These are phyloP conservation scores for Rhizopogon vesiculosus DNA, from an alignment of 768 basidiomycete species.

Conservation along the genomic window DNA sequence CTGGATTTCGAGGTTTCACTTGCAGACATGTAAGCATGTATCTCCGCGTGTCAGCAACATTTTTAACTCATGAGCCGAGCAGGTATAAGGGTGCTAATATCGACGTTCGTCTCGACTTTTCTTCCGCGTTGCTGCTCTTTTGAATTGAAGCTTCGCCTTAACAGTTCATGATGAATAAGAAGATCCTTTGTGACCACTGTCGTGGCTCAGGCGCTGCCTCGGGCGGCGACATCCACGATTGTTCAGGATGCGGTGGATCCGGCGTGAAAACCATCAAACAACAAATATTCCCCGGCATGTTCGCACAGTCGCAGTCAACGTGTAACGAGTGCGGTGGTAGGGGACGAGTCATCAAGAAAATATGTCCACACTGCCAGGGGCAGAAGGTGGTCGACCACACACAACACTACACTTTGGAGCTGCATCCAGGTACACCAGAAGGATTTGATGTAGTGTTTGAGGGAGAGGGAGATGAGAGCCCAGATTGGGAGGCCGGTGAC, in stretches of 20 bases:
- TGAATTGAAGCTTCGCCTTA: slow-evolving; percentile 5
- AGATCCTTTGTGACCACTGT: slow-evolving; percentile 94
- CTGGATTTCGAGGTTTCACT: slow-evolving; percentile 85
- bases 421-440: slow-evolving; percentile 87
- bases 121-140: neutral
- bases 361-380: slow-evolving; percentile 81
- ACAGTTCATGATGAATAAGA: slow-evolving; percentile 90
- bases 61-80: slow-evolving; percentile 6
- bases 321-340: slow-evolving; percentile 85
- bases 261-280: slow-evolving; percentile 86
- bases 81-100: slow-evolving; percentile 85
- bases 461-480: slow-evolving; percentile 94
- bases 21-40: slow-evolving; percentile 64
- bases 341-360: slow-evolving; percentile 70
- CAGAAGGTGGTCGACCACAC: slow-evolving; percentile 77
- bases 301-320: slow-evolving; percentile 78
- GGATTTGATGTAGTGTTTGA: slow-evolving; percentile 91
- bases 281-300: slow-evolving; percentile 96
- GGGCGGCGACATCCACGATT: slow-evolving; percentile 83
- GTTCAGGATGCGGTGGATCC: slow-evolving; percentile 75
- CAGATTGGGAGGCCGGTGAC: slow-evolving; percentile 96
- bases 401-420: slow-evolving; percentile 80
- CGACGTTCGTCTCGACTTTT: slow-evolving; percentile 50
- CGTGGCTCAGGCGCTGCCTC: slow-evolving; percentile 93
- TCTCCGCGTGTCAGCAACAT: neutral